Evolutionary conservation across 192 early-diverging fungal species (phyloP), one percentile per base, ranked within the genome.

Genomic region (Helicostylum pulchrum): DNA sequence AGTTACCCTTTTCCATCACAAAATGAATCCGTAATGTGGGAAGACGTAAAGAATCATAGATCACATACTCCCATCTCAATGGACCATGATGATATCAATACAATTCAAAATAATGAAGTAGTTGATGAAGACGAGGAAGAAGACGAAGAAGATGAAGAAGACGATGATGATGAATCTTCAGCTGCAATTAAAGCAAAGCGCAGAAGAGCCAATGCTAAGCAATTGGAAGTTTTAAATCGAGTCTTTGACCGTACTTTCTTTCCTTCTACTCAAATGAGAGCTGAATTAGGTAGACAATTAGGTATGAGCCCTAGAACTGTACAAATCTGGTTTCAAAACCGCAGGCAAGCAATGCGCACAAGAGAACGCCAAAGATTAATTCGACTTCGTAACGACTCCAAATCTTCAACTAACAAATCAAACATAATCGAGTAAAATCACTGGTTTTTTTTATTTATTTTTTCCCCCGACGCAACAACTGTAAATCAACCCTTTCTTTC

Each of bases 311-410:
- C 93, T 19, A 85, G 94, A 43, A 92, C 90, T 0, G 90, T 97
- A 19, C 95, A 97, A 77, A 92, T 97, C 55, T 98, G 95, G 95
- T 98, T 98, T 75, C 95, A 98, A 73, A 97, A 97, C 80, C 88
- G 87, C 68, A 84, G 95, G 34, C 94, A 95, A 69, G 85, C 85
- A 53, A 84, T 86, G 46, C 81, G 83, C 30, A 82, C 84, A 69
- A 47, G 62, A 23, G 62, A 71, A 65, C 47, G 69, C 11, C 62
- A 64, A 30, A 31, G 62, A 11, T 44, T 67, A n/a, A 49, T 57
- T 14, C 17, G 39, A 60, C 30, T 67, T 44, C 65, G 56, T 20
- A 45, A 60, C 31, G 46, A 51, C 23, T 42, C 49, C 47, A 66
- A 46, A 34, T 48, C n/a, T n/a, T n/a, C 30, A 53, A 21, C 23